Evolutionary conservation across 768 basidiomycete genomes (phyloP), one percentile per base, ranked within the genome.

Genomic region (Naematelia aurantialba): DNA sequence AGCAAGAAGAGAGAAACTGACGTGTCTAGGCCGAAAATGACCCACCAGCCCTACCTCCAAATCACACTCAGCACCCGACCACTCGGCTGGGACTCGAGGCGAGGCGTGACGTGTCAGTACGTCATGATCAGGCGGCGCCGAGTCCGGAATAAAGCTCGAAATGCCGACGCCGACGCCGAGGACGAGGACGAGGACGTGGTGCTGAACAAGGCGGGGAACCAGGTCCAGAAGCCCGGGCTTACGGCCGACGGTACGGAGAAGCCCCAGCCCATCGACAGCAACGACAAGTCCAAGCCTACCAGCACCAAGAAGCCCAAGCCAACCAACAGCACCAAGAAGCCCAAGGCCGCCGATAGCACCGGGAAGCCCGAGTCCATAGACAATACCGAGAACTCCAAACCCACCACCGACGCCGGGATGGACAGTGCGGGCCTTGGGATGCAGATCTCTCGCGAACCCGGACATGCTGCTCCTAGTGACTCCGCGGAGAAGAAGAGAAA

Each of bases 41-140:
- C 55, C 2, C 73, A 74, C 56, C 63, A 61, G 24, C 73, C 73
- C 13, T 74, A 62, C 57, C 61, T 74, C 21, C 52, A 65, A 45
- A 61, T 74, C 30, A 72, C 68, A 4, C 52, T 74, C 0, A 70
- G 66, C 1, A 65, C 67, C 17, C 46, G 48, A 13, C 68, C 70
- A 4, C 50, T 74, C 22, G 70, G 66, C 3, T 45, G 67, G 25
- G 70, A 72, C 25, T 55, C 59, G 29, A 48, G 59, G 42, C 30
- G 50, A 1, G 60, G 69, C 45, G 55, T 62, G 24, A 66, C 61
- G 8, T 64, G 66, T 34, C 66, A 73, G 31, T 66, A 68, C 58
- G 46, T 63, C 26, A 11, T 66, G 24, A 61, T 58, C 0, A 44
- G 56, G 19, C 56, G 56, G 22, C 30, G 21, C 30, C 11, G 57